Base-by-base conservation (phyloP, 2,329 filamentous ascomycete genomes). In the Raffaelea arxii region DNA sequence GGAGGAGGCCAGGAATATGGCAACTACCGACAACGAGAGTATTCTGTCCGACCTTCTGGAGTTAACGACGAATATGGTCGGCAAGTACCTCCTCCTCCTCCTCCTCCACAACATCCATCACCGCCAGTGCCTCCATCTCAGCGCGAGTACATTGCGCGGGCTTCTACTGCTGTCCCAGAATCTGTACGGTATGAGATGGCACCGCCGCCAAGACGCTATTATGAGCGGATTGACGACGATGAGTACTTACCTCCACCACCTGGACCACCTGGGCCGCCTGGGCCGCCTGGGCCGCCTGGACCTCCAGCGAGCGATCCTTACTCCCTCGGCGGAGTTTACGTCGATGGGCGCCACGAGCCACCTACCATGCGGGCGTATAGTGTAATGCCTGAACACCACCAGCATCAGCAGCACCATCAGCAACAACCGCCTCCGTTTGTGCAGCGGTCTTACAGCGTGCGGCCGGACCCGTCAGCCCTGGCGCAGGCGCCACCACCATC, bases 21-120 rank as follows among this genome's bases (percentile, higher is more conserved):
- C 49, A 64, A 70, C 24, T 78, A 76, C 50, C 71, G 74, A 16
- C 72, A 75, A 51, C 67, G 77, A 46, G 80, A 83, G 53, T 77
- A 78, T 53, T 74, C 77, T 4, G 62, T 64, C 51, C 75, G 70
- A 32, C 75, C 70, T 11, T 60, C 57, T 5, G 62, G 62, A 3
- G 61, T 66, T 3, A 59, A 59, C 27, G 63, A 65, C 46, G 73
- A 75, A 10, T 77, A 74, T 52, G 58, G 72, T 7, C 68, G 68
- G 21, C 61, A 40, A n/a, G 25, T 25, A 4, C 37, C 36, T 41
- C 16, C 19, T 5, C 25, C 22, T 4, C 14, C 14, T 3, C n/a
- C 44, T 19, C 19, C 23, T 3, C 44, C 47, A 23, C 50, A 47
- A 27, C 30, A 27, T n/a, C 47, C 12, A 27, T 21, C 19, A 45